Evolutionary conservation across 331 rosid species (phyloP).

Genomic region (Saraca asoca): DNA sequence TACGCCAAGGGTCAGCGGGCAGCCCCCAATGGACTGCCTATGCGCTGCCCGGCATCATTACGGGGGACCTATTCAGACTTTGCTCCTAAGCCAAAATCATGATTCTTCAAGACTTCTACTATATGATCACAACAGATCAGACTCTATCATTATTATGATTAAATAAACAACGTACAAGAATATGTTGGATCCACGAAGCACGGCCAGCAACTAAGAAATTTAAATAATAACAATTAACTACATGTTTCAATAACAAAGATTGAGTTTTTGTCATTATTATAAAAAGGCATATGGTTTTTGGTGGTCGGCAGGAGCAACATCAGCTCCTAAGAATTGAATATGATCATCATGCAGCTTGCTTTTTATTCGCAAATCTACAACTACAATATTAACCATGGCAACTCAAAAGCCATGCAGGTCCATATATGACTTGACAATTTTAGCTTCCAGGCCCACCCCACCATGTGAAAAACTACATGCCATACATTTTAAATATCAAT

Average conservation of each 20-base stretch:
- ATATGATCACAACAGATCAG: too few species aligned
- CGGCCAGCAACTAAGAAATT: conserved; percentile 57
- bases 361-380: too few species aligned
- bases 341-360: too few species aligned
- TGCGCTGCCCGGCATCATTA: conserved; percentile 40
- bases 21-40: conserved; percentile 30
- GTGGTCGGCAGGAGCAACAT: too few species aligned
- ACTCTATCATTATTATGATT: background rate
- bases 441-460: too few species aligned
- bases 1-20: conserved; percentile 74
- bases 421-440: too few species aligned
- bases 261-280: conserved; percentile 41
- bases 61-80: conserved; percentile 68
- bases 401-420: too few species aligned
- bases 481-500: too few species aligned
- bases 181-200: conserved; percentile 62
- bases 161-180: background rate
- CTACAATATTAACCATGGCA: too few species aligned
- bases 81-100: conserved; percentile 84
- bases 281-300: conserved; percentile 40
- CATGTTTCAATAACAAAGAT: conserved; percentile 10
- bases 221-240: too few species aligned
- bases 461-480: too few species aligned
- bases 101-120: conserved; percentile 53
- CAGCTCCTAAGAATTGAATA: too few species aligned